Base-by-base conservation (phyloP, 768 basidiomycete species). In the Rickenella mellea region DNA sequence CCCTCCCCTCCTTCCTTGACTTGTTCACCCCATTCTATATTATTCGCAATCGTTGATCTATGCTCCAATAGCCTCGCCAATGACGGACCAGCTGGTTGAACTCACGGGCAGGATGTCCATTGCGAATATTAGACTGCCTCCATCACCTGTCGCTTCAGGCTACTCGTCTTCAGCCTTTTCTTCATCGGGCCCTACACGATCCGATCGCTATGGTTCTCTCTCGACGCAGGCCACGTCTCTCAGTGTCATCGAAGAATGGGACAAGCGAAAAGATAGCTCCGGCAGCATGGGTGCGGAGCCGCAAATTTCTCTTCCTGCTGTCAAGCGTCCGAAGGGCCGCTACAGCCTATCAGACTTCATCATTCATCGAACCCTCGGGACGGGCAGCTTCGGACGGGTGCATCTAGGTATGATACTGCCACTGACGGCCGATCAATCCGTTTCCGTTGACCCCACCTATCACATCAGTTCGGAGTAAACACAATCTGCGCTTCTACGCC, bases 301-400 rank as follows among this genome's bases (percentile, higher is more conserved):
- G 29, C 50, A 58, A 6, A 17, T 39, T 9, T 50, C 62, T 5
- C 59, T 64, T 11, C 56, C 62, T 20, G 58, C 65, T 35, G 51
- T 62, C 15, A 64, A 68, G 31, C 62, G 79, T 43, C 70, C 73
- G 11, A 80, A 76, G 51, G 83, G 79, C 20, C 70, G 69, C 14
- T 90, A 89, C 60, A 73, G 76, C 22, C 71, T 91, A 17, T 51
- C 68, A 31, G 88, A 91, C 56, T 91, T 90, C 49, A 73, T 78
- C 49, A 80, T 91, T 48, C 80, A 85, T 51, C 69, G 87, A 21
- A 91, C 85, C 11, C 60, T 91, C 39, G 94, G 96, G 0, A 97
- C 92, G 1, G 96, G 96, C 1, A 96, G 91, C 55, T 98, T 99
- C 60, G 96, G 96, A 1, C 76, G 92, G n/a, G 96, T 99, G 0